Conservation (phyloP, 768 basidiomycete species). For the Phlegmacium glaucopus region DNA sequence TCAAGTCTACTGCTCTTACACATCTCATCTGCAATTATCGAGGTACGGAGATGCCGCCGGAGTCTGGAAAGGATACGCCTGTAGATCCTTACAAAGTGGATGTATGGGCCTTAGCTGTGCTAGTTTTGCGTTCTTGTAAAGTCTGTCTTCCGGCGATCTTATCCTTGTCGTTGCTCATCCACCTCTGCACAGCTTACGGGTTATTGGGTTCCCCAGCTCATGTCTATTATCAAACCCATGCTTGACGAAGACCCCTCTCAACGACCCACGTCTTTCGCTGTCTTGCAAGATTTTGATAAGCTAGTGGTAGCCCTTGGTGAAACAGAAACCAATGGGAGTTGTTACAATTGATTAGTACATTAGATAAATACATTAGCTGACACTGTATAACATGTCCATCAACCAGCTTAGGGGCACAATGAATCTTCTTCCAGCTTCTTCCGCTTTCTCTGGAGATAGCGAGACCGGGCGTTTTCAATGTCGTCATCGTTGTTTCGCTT, state of each 20-base stretch:
- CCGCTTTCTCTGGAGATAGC: conserved; percentile 79
- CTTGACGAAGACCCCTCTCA: conserved; percentile 45
- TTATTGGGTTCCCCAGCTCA: conserved; percentile 56
- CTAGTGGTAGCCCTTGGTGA: conserved; percentile 39
- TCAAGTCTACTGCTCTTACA: conserved; percentile 29
- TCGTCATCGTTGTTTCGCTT: conserved; percentile 76
- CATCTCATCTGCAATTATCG: conserved; percentile 42
- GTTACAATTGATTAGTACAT: no score
- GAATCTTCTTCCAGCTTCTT: conserved; percentile 54
- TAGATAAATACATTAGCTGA: no score
- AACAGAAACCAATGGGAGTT: conserved; percentile 10
- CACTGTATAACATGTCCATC: no score
- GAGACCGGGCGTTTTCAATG: conserved; percentile 68
- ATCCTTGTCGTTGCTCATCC: neutral
- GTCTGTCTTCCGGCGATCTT: conserved; percentile 30
- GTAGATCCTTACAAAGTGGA: conserved; percentile 69
- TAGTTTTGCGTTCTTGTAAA: conserved; percentile 64
- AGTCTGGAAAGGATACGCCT: conserved; percentile 50
- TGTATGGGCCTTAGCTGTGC: conserved; percentile 66
- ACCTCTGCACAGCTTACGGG: conserved; percentile 47
- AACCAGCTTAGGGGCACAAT: no score
- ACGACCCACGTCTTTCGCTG: conserved; percentile 48
- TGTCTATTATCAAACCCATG: conserved; percentile 56
- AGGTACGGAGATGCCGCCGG: conserved; percentile 69
- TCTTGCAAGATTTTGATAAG: conserved; percentile 50